Evolutionary conservation across 306 rosid species (phyloP), one percentile per base, ranked within the genome.

Genomic region (Quercus dentata): DNA sequence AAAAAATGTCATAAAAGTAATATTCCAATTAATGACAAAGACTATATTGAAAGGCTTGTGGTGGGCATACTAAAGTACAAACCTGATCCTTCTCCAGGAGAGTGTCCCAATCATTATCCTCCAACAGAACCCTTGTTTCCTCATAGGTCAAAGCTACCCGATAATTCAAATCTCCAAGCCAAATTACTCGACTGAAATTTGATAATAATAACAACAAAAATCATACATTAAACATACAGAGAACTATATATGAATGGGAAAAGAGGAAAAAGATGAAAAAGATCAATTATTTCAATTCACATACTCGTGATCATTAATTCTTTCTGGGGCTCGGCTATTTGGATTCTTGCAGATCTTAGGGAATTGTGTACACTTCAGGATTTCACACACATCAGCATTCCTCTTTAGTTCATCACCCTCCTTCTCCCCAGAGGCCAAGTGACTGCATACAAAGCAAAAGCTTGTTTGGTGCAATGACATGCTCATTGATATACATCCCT

Each of bases 351-450:
- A 91, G 74, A 92, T 81, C 82, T 90, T 90, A 54, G 90, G 88
- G 61, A 94, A 94, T 35, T 91, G 97, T 19, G 85, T 86, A 78
- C 87, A 62, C 83, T 87, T 94, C 15, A 92, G 90, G 35, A 94
- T 94, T 89, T 94, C 99, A 33, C 81, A 61, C 58, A 90, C 99
- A 80, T 94, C 99, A 3, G 94, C 77, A 69, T 94, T 94, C 83
- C 99, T 90, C 86, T 44, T 91, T 12, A 92, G 75, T 86, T 92
- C 99, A 69, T 94, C 97, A 0, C 99, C 99, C 63, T 92, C 99
- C 84, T 94, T 94, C 86, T 94, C 99, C 70, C 99, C 99, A 3
- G 99, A 94, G 74, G 99, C 99, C 91, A 94, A 85, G 82, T 94
- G 99, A 82, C 99, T 90, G 82, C 99, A 94, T 41, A 92, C 90